A percentile compares a stretch with the other conserved stretches of the same genome.
Evolutionary conservation across 129 eudicot genomes (phyloP).

Genomic region (Centrapalus pauciflorus): DNA sequence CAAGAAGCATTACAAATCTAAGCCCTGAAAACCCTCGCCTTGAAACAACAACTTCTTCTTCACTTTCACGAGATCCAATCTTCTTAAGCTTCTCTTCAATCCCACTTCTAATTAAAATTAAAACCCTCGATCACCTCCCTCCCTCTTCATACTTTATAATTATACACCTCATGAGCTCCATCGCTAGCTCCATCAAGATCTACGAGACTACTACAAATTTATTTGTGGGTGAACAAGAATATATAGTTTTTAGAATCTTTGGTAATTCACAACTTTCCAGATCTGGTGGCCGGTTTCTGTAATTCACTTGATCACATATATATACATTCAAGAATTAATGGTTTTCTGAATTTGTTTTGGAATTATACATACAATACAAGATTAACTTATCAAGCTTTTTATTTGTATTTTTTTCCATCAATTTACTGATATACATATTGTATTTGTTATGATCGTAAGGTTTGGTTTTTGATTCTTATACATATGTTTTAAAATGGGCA

Average conservation of each 20-base stretch:
- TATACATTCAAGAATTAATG: slow-evolving; percentile 1
- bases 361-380: neutral
- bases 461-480: neutral
- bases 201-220: slow-evolving; percentile 3
- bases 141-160: slow-evolving; percentile 21
- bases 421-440: no score
- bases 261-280: slow-evolving; percentile 8
- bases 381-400: neutral
- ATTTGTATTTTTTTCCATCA: neutral
- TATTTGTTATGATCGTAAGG: neutral
- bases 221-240: neutral
- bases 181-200: slow-evolving; percentile 13
- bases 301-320: slow-evolving; percentile 6
- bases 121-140: no score
- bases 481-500: neutral
- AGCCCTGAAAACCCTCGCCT: slow-evolving; percentile 43
- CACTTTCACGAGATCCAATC: slow-evolving; percentile 71
- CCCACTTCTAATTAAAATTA: slow-evolving; percentile 18
- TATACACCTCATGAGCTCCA: neutral
- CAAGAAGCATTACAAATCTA: slow-evolving; percentile 37
- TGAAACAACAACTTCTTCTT: slow-evolving; percentile 31
- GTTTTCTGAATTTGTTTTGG: neutral
- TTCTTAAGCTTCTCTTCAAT: slow-evolving; percentile 25
- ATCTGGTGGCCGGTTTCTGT: slow-evolving; percentile 5
- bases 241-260: neutral